Evolutionary conservation across 257 asterid species (phyloP).

Genomic region (Salvia hispanica): DNA sequence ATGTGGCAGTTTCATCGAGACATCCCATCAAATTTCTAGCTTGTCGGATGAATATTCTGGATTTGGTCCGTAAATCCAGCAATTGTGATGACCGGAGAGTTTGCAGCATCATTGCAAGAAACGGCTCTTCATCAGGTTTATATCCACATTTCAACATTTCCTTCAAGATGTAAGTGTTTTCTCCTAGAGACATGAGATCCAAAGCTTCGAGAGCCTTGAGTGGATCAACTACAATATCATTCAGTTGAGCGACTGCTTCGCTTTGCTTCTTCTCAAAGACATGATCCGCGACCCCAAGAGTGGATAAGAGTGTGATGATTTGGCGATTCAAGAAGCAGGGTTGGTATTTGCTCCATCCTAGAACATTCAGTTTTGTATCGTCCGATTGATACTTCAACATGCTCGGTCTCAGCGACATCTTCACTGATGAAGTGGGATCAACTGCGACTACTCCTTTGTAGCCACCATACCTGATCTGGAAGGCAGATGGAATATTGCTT

Average conservation of each 20-base stretch:
- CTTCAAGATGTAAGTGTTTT: constrained; percentile 68
- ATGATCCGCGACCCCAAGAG: constrained; percentile 72
- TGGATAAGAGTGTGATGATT: constrained; percentile 75
- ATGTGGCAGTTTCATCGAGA: constrained; percentile 72
- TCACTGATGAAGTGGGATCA: constrained; percentile 56
- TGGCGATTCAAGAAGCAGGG: constrained; percentile 88
- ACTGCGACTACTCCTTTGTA: constrained; percentile 90
- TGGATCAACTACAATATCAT: constrained; percentile 61
- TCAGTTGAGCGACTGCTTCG: constrained; percentile 72
- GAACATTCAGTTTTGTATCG: constrained; percentile 70
- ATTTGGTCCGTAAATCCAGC: constrained; percentile 59
- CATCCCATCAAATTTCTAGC: constrained; percentile 94
- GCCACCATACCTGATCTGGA: constrained; percentile 88
- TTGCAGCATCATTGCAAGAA: constrained; percentile 87
- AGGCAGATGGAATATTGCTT: constrained; percentile 64
- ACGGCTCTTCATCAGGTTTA: constrained; percentile 80
- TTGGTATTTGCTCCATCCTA: constrained; percentile 81
- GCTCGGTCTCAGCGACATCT: constrained; percentile 73
- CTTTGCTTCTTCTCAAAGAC: constrained; percentile 67
- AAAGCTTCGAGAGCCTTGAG: constrained; percentile 72
- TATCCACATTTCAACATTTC: constrained; percentile 82
- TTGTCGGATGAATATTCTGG: constrained; percentile 66
- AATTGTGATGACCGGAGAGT: constrained; percentile 70
- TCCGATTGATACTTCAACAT: constrained; percentile 74
- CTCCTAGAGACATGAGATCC: constrained; percentile 85